These are phyloP conservation scores for Lolium rigidum DNA, from an alignment of 176 grass and related monocot genomes.

Conservation along the genomic window DNA sequence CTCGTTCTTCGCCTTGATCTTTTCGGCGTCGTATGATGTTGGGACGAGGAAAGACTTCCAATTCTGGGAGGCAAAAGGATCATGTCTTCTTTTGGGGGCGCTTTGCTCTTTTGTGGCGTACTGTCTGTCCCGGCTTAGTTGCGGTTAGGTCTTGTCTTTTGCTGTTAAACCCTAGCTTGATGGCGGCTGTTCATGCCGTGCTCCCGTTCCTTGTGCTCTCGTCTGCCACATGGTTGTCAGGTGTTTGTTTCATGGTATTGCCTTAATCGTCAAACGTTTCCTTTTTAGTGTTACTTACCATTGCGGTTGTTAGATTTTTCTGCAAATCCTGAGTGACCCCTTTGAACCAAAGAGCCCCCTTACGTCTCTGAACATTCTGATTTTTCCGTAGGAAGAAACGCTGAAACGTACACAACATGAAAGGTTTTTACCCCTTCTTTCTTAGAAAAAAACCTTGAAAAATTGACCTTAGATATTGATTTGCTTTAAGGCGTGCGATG, in stretches of 20 bases:
- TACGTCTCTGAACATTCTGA: conserved; percentile 1
- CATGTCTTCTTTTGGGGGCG: conserved; percentile 34
- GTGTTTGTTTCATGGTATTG: neutral
- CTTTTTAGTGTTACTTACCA: neutral
- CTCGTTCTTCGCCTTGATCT: conserved; percentile 23
- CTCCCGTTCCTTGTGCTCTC: neutral
- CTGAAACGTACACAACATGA: neutral
- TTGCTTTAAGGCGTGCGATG: neutral
- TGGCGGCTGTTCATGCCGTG: conserved; percentile 13
- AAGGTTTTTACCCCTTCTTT: neutral
- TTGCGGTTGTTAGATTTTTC: conserved; percentile 5
- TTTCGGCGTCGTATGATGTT: conserved; percentile 30
- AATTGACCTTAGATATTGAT: neutral
- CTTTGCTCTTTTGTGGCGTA: conserved; percentile 38
- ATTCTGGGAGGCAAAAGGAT: conserved; percentile 35
- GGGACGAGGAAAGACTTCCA: conserved; percentile 25
- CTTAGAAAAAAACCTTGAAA: neutral
- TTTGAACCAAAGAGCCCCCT: neutral
- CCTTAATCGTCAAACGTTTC: neutral
- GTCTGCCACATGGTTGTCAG: neutral
- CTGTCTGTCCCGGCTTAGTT: conserved; percentile 12
- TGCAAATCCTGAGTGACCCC: neutral
- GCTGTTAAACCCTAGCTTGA: conserved; percentile 35
- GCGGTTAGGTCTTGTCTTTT: conserved; percentile 27
- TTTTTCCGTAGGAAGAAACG: neutral